Evolutionary conservation across 2,329 filamentous ascomycete genomes (phyloP).

Genomic region (Aspergillus persii): DNA sequence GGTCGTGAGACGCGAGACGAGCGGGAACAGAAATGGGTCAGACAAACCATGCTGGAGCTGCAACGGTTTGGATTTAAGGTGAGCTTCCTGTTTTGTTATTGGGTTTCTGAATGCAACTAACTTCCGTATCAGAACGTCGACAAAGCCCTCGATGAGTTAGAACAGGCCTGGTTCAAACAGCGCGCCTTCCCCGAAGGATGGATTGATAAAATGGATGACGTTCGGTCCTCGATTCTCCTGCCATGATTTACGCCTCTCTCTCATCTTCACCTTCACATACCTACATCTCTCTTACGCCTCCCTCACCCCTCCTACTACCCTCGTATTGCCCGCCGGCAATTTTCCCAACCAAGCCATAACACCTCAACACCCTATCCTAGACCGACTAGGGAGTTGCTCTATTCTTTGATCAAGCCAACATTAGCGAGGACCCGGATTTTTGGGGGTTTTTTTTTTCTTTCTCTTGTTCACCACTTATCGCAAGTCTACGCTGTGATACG

Average conservation of each 20-base stretch:
- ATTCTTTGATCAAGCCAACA: background rate
- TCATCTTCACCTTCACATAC: background rate
- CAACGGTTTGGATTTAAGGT: conserved; percentile 31
- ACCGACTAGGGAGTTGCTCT: background rate
- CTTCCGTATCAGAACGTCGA: conserved; percentile 25
- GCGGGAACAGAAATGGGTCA: conserved; percentile 29
- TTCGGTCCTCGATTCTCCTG: conserved; percentile 33
- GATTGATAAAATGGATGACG: conserved; percentile 32
- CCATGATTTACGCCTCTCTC: conserved; percentile 16
- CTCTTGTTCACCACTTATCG: conserved; percentile 2
- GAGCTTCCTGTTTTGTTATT: background rate
- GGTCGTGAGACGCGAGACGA: conserved; percentile 31
- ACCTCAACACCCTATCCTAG: background rate
- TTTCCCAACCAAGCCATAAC: background rate
- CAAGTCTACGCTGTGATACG: background rate
- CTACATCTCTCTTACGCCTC: background rate
- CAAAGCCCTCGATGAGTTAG: conserved; percentile 29
- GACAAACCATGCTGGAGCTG: conserved; percentile 29
- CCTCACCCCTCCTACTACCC: no score
- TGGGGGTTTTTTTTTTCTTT: background rate
- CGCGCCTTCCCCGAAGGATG: conserved; percentile 33
- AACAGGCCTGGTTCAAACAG: conserved; percentile 32
- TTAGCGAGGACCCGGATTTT: background rate
- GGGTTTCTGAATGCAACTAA: background rate
- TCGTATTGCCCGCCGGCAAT: background rate